Evolutionary conservation across 768 basidiomycete species (phyloP), one percentile per base, ranked within the genome.

Genomic region (Sistotremastrum niveocremeum): DNA sequence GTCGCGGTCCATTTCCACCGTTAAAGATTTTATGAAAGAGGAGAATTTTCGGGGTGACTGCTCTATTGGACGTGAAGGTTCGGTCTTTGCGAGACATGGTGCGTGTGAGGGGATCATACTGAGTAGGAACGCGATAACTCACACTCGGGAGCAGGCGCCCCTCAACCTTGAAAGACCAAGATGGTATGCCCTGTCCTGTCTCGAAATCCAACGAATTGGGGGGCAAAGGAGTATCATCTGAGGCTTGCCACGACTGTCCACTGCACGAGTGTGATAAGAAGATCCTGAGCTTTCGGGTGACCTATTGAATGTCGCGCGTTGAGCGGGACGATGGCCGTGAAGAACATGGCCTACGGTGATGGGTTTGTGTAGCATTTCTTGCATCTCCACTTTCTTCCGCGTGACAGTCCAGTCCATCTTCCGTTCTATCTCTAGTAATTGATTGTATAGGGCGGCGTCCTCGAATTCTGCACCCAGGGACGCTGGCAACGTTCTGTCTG

Each of bases 331-430:
- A 42, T 10, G 45, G 37, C 12, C 11, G n/a, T 9, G 7, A 36
- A 6, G 6, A 49, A 39, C n/a, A 34, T 40, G 11, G 30, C 6
- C 28, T 11, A 0, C 41, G 20, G 34, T n/a, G 31, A 11, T 30
- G 35, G 10, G 34, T 5, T 20, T 20, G 9, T 44, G 12, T 40
- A 93, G 58, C n/a, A 88, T 79, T 57, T 97, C 91, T 57, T 90
- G 85, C 33, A 97, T 79, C 59, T 97, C 91, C 7, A 82, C 82
- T 54, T 74, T 78, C 64, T 94, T 94, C 59, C 93, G 71, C 58
- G 78, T 79, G 71, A 93, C 83, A 3, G 89, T 93, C 93, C 93
- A 95, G 62, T 97, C 91, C 10, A 97, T 67, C 59, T 83, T 86
- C 48, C 84, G 74, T 60, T 95, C 91, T 78, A 87, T 87, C 52